Percentiles rank a stretch among this genome's conserved stretches.
phyloP scores from a whole-genome alignment of 208 protist species.

The Herpetomonas muscarum region DNA sequence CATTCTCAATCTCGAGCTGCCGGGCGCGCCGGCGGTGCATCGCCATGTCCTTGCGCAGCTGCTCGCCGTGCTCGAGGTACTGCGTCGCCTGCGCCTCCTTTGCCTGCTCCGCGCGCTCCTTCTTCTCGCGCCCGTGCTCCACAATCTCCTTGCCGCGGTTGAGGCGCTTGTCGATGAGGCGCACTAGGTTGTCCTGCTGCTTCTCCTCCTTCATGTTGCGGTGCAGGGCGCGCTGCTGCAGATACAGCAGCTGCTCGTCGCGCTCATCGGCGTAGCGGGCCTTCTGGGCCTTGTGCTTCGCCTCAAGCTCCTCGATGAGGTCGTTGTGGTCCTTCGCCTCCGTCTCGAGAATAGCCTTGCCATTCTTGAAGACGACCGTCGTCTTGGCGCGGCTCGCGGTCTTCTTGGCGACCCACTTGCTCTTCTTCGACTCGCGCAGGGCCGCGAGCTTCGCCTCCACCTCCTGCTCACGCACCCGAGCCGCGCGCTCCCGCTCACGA shows the following conservation, averaged over 20 bases:
- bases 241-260: slow-evolving; percentile 39
- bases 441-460: slow-evolving; percentile 42
- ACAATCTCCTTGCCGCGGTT: slow-evolving; percentile 54
- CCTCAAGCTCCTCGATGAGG: slow-evolving; percentile 48
- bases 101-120: slow-evolving; percentile 26
- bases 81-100: slow-evolving; percentile 31
- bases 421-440: slow-evolving; percentile 33
- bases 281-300: slow-evolving; percentile 44
- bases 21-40: slow-evolving; percentile 49
- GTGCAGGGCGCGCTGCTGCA: slow-evolving; percentile 30
- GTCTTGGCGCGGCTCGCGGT: slow-evolving; percentile 33
- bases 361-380: slow-evolving; percentile 35
- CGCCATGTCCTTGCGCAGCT: slow-evolving; percentile 36
- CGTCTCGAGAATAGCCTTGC: slow-evolving; percentile 34
- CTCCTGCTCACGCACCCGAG: slow-evolving; percentile 29
- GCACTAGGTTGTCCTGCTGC: slow-evolving; percentile 40
- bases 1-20: slow-evolving; percentile 25
- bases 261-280: slow-evolving; percentile 52
- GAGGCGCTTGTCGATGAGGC: slow-evolving; percentile 47
- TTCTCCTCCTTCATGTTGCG: slow-evolving; percentile 29
- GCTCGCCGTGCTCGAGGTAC: slow-evolving; percentile 27
- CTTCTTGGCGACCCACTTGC: slow-evolving; percentile 31
- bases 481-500: slow-evolving; percentile 16
- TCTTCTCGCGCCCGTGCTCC: slow-evolving; percentile 49
- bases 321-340: slow-evolving; percentile 34